Evolutionary conservation across 2,329 filamentous ascomycete species (phyloP).

Genomic region (Hirsutella rhossiliensis): DNA sequence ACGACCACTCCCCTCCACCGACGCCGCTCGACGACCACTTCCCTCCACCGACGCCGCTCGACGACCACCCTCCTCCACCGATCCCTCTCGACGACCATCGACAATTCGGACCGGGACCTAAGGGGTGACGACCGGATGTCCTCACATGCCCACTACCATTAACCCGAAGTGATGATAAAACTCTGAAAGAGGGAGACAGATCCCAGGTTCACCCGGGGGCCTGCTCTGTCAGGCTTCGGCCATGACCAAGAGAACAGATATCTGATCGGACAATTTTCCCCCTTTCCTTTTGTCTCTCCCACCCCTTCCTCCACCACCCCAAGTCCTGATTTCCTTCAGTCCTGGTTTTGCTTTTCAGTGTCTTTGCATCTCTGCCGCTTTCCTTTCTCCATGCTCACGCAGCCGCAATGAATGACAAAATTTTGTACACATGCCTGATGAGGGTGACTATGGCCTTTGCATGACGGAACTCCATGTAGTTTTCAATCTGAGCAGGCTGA

Average conservation of each 20-base stretch:
- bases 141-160: no score
- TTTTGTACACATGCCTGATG: background rate
- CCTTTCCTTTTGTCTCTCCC: background rate
- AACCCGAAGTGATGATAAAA: no score
- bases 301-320: background rate
- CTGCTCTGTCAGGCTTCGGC: background rate
- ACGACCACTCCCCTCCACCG: background rate
- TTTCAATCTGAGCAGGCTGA: slow-evolving; percentile 41
- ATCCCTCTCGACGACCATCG: background rate
- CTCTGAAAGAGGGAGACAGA: background rate
- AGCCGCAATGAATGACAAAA: background rate
- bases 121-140: no score
- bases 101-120: background rate
- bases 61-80: background rate
- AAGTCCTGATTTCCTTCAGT: background rate
- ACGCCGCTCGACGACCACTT: background rate
- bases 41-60: background rate
- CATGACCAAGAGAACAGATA: slow-evolving; percentile 29
- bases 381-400: background rate
- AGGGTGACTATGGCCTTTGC: background rate
- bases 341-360: background rate
- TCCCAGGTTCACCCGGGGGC: background rate
- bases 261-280: slow-evolving; percentile 26
- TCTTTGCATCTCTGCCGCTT: background rate
- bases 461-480: slow-evolving; percentile 23